These are phyloP conservation scores for Scutellaria minor DNA, from an alignment of 257 asterid species.

Conservation along the genomic window DNA sequence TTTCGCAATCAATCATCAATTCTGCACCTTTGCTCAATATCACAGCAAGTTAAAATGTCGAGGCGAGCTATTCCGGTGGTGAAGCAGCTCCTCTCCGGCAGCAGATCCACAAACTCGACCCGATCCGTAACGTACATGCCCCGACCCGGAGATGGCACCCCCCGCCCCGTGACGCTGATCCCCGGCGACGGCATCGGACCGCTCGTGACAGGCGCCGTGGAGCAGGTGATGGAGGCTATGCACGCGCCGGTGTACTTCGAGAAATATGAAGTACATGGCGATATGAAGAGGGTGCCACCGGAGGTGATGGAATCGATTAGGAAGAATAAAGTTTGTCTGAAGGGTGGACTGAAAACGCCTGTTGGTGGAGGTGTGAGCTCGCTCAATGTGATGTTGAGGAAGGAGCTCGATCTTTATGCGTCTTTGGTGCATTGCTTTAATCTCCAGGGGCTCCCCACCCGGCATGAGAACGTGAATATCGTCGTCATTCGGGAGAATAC, in stretches of 20 bases:
- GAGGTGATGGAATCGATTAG: slow-evolving; percentile 78
- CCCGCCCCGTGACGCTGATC: slow-evolving; percentile 80
- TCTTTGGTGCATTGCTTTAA: slow-evolving; percentile 93
- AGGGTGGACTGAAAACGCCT: slow-evolving; percentile 91
- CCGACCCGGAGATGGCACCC: slow-evolving; percentile 92
- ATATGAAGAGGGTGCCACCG: slow-evolving; percentile 73
- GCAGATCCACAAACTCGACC: slow-evolving; percentile 42
- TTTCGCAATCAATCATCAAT: neutral
- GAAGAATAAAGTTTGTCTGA: slow-evolving; percentile 88
- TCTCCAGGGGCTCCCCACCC: slow-evolving; percentile 76
- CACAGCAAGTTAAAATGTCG: slow-evolving; percentile 37
- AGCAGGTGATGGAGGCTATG: slow-evolving; percentile 97
- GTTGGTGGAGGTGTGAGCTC: slow-evolving; percentile 98
- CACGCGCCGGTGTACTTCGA: slow-evolving; percentile 95
- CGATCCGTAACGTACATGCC: slow-evolving; percentile 98
- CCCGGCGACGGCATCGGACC: slow-evolving; percentile 99
- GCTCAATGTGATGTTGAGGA: slow-evolving; percentile 77
- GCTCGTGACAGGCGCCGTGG: slow-evolving; percentile 91
- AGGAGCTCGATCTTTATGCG: slow-evolving; percentile 94
- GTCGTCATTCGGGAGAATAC: slow-evolving; percentile 97
- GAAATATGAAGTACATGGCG: slow-evolving; percentile 82
- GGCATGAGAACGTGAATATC: slow-evolving; percentile 83
- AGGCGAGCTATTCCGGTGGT: slow-evolving; percentile 56
- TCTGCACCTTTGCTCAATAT: neutral
- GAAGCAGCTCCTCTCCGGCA: slow-evolving; percentile 39